Base-by-base conservation (phyloP, 306 rosid genomes). In the Citrullus colocynthis region DNA sequence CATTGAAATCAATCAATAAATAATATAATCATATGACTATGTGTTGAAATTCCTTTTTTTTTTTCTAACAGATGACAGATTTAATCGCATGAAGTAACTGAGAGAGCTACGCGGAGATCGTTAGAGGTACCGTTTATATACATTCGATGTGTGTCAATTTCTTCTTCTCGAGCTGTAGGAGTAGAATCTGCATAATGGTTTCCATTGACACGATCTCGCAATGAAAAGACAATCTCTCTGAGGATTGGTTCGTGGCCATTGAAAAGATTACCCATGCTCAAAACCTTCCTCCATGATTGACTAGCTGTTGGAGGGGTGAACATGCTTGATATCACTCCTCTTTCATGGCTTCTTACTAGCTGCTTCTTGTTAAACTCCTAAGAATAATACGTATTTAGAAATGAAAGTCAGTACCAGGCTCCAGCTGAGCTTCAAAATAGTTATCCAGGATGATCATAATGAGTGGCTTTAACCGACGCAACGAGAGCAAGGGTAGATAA, bases 231-330 rank as follows among this genome's bases (percentile, higher is more conserved):
- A 58, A 89, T 92, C 85, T 95, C 99, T 81, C 99, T 86, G 82
- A 88, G 75, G 74, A 92, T 76, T 41, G 99, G 93, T 86, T 95
- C 97, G 45, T 90, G 97, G n/a, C 99, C 97, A 60, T 90, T 95
- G 82, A 95, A 93, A 85, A 92, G 97, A 88, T 95, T 95, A n/a
- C 97, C 99, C 97, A 95, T 85, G 97, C 97, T 92, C 79, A 92
- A 77, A 61, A 95, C 96, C 85, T 88, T 92, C 83, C 99, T 87
- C 99, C 99, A 92, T 30, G 96, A 92, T 79, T 90, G 99, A 85
- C 91, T 95, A 0, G 99, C 97, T 2, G 91, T 87, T 10, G 99
- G 99, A 82, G 88, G 85, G 30, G 84, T 84, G 67, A 92, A 95
- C 97, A 95, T 89, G 76, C 80, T 88, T 64, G 97, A 92, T 79